These are phyloP conservation scores for Syzygium syzygioides DNA, from an alignment of 441 rosid genomes.

Conservation along the genomic window DNA sequence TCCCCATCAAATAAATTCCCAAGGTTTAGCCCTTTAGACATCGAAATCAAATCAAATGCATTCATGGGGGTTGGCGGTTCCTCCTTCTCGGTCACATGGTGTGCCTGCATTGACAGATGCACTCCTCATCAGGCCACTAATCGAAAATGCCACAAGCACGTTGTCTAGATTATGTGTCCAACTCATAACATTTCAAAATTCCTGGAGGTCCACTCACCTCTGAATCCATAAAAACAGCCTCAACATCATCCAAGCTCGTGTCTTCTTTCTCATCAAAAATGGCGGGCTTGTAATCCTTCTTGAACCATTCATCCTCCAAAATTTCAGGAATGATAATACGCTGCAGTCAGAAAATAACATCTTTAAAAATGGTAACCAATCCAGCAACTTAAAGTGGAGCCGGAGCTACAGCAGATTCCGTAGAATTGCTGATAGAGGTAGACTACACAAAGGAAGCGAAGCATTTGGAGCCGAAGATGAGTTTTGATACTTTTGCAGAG, in stretches of 20 bases:
- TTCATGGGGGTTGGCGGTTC: slow-evolving; percentile 76
- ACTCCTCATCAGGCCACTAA: slow-evolving; percentile 5
- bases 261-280: slow-evolving; percentile 67
- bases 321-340: slow-evolving; percentile 73
- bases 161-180: neutral
- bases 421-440: neutral
- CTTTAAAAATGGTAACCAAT: neutral
- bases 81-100: slow-evolving; percentile 84
- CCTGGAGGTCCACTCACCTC: slow-evolving; percentile 41
- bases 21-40: slow-evolving; percentile 89
- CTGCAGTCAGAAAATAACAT: slow-evolving; percentile 29
- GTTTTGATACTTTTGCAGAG: neutral
- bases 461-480: neutral
- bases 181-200: neutral
- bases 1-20: slow-evolving; percentile 71
- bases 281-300: slow-evolving; percentile 69
- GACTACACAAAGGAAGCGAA: neutral
- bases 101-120: slow-evolving; percentile 41
- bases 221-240: slow-evolving; percentile 86
- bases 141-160: neutral
- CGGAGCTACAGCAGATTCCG: neutral
- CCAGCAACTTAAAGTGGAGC: neutral
- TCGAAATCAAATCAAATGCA: slow-evolving; percentile 83
- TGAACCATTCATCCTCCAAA: slow-evolving; percentile 90
- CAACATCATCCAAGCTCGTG: slow-evolving; percentile 79